Conservation (phyloP, 176 grass and related monocot genomes). For the Ensete glaucum region DNA sequence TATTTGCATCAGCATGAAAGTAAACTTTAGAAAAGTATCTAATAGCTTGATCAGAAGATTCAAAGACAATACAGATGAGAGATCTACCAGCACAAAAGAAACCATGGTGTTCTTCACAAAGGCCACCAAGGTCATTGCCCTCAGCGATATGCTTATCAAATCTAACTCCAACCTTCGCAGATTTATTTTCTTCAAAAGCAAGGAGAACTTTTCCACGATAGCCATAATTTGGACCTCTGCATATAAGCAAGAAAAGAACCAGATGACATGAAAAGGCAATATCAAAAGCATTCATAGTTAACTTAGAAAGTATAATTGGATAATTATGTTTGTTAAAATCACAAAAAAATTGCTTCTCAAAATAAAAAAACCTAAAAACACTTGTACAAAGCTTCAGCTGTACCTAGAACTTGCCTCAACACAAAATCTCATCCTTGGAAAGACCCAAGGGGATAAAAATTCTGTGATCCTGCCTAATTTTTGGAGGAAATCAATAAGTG, state of each 20-base stretch:
- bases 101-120: conserved; percentile 14
- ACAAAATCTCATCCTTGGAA: too few species aligned
- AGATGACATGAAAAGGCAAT: neutral
- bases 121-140: neutral
- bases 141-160: conserved; percentile 5
- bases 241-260: neutral
- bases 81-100: conserved; percentile 17
- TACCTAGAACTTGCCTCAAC: too few species aligned
- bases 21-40: neutral
- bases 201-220: conserved; percentile 7
- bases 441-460: too few species aligned
- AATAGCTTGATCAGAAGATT: neutral
- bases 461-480: too few species aligned
- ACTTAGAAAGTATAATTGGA: neutral
- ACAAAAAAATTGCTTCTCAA: neutral
- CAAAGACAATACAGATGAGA: neutral
- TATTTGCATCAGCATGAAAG: neutral
- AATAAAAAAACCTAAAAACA: neutral
- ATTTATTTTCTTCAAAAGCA: conserved; percentile 9
- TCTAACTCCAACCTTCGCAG: conserved; percentile 1
- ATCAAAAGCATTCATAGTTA: neutral
- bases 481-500: too few species aligned
- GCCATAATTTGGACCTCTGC: conserved; percentile 15
- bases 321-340: neutral
- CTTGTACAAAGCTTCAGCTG: too few species aligned